Percentiles rank a stretch among this genome's conserved stretches.
phyloP scores from a whole-genome alignment of 2,329 filamentous ascomycete species.

The Colletotrichum filicis region DNA sequence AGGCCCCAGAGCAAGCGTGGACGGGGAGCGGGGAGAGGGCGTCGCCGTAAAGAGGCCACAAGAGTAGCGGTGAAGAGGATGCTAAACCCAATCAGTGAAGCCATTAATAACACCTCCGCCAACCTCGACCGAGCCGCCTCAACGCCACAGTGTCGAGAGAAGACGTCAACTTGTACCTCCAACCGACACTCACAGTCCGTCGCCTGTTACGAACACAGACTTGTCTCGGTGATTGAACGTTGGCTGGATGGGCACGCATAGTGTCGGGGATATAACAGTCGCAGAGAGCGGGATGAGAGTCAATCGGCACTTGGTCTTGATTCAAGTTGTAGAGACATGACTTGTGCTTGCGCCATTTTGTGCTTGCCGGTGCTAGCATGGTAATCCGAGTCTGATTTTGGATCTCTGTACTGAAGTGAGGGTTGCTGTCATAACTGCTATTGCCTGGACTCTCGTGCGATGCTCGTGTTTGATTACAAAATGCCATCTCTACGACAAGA shows the following conservation, averaged over 20 bases:
- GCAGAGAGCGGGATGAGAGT: neutral
- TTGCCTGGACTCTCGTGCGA: neutral
- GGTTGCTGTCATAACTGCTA: neutral
- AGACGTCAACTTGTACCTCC: constrained; percentile 1
- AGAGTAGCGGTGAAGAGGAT: constrained; percentile 38
- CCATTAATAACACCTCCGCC: constrained; percentile 28
- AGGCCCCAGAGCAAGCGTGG: neutral
- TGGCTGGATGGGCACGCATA: neutral
- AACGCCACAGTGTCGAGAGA: constrained; percentile 30
- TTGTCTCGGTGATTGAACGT: constrained; percentile 19
- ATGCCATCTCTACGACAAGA: neutral
- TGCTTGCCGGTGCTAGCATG: neutral
- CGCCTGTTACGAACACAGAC: neutral
- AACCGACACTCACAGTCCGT: neutral
- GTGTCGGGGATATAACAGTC: neutral
- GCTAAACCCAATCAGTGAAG: constrained; percentile 36
- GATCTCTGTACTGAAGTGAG: neutral
- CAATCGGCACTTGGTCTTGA: neutral
- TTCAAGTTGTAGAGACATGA: neutral
- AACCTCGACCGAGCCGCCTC: constrained; percentile 31
- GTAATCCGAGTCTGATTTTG: neutral
- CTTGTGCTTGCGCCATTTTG: neutral
- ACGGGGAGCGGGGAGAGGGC: constrained; percentile 27
- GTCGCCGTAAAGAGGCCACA: constrained; percentile 37
- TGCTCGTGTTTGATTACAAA: neutral